Base-by-base conservation (phyloP, 2,329 filamentous ascomycete species). In the Ascosphaera aggregata region DNA sequence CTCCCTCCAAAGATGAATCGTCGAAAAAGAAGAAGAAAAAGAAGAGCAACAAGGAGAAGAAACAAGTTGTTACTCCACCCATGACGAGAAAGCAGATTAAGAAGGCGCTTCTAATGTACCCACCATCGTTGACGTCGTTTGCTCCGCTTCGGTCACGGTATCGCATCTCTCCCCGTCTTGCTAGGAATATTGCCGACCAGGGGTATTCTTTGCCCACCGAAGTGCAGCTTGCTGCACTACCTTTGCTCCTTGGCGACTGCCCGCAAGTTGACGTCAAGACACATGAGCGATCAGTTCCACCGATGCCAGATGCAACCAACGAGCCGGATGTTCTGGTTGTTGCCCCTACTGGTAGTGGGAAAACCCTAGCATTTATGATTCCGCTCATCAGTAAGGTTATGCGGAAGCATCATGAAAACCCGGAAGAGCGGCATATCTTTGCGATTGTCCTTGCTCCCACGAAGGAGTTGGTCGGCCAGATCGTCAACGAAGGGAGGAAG, bases 271-370 rank as follows among this genome's bases (percentile, higher is more conserved):
- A 47, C 36, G 18, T 56, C 55, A 24, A 19, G 11, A 13, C 9
- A 18, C 24, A 24, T 22, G 35, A 30, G 11, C 3, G 18, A n/a
- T 8, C 39, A 40, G 19, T 37, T 17, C 18, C 22, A 8, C 8
- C 9, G n/a, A 22, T 36, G 30, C 18, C 40, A 43, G 22, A 20
- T 40, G 9, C 38, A n/a, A 36, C 39, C 15, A 41, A 47, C 17
- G 60, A 63, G 9, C 62, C 86, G 3, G 76, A 98, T 60, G 71
- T 98, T 31, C 58, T 98, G 44, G 80, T 81, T 0, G 74, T 95
- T 34, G 89, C 89, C 2, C 89, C 89, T 1, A 98, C 89, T 0
- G 89, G 89, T 18, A 95, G 86, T 54, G 89, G 89, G 35, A 98
- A 98, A 64, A 98, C 89, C 0, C 63, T 98, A 45, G 82, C 84